A percentile compares a stretch with the other conserved stretches of the same genome.
These are phyloP conservation scores for Cryptosporidium sp. DNA, from an alignment of 169 alveolate genomes.

Conservation along the genomic window DNA sequence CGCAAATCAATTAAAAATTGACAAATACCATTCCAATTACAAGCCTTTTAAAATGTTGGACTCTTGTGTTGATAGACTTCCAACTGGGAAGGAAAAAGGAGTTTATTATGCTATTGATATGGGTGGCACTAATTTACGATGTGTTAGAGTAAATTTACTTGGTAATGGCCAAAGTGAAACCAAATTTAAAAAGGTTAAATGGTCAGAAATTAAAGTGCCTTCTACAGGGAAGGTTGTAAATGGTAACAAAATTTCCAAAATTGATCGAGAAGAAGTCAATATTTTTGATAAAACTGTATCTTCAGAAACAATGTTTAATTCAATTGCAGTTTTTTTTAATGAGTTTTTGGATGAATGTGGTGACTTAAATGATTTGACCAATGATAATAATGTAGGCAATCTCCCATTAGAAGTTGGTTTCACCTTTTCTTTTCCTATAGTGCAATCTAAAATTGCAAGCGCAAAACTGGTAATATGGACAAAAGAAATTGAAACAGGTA, in stretches of 20 bases:
- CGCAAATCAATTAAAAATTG: background rate
- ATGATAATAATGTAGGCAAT: background rate
- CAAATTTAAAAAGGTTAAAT: slow-evolving; percentile 32
- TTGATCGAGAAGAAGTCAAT: background rate
- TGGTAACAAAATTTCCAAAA: background rate
- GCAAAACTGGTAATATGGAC: slow-evolving; percentile 90
- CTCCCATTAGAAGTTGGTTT: slow-evolving; percentile 33
- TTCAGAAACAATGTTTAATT: slow-evolving; percentile 66
- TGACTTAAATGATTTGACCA: slow-evolving; percentile 12
- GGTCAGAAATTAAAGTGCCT: slow-evolving; percentile 19
- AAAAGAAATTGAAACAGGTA: slow-evolving; percentile 92
- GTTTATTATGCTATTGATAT: slow-evolving; percentile 90
- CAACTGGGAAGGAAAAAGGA: slow-evolving; percentile 90
- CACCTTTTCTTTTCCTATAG: slow-evolving; percentile 74
- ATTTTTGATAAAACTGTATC: slow-evolving; percentile 14
- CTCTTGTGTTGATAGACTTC: slow-evolving; percentile 85
- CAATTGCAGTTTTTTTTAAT: slow-evolving; percentile 41
- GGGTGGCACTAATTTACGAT: slow-evolving; percentile 90
- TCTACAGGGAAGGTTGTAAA: background rate
- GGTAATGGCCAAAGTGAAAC: slow-evolving; percentile 80
- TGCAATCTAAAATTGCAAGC: slow-evolving; percentile 18
- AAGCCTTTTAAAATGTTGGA: slow-evolving; percentile 85
- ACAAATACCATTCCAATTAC: background rate
- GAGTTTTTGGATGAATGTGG: slow-evolving; percentile 53
- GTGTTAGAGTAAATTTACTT: slow-evolving; percentile 85